Percentiles rank a stretch among this genome's conserved stretches.
Conservation (phyloP, 2,329 filamentous ascomycete species). For the Aureobasidium subglaciale region DNA sequence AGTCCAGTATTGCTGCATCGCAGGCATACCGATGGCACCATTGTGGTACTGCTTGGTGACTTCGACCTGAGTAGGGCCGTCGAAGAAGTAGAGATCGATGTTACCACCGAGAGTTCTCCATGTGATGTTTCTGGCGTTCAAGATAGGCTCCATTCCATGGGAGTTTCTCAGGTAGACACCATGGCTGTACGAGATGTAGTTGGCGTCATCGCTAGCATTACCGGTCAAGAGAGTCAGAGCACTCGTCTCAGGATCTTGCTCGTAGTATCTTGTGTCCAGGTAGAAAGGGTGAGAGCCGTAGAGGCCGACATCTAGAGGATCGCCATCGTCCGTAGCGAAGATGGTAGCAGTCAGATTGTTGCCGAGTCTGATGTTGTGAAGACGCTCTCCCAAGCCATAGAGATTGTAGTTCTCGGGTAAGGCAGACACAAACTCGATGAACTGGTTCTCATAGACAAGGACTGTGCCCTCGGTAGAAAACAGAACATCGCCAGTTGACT, state of each 20-base stretch:
- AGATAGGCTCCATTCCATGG: slow-evolving; percentile 66
- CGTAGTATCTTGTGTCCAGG: slow-evolving; percentile 69
- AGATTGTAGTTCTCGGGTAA: slow-evolving; percentile 67
- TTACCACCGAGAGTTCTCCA: slow-evolving; percentile 70
- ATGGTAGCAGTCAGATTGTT: slow-evolving; percentile 65
- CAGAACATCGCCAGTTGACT: slow-evolving; percentile 56
- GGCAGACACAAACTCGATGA: slow-evolving; percentile 62
- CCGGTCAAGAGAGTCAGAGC: slow-evolving; percentile 47
- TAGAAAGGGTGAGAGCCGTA: slow-evolving; percentile 76
- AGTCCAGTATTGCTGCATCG: slow-evolving; percentile 74
- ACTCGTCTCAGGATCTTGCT: slow-evolving; percentile 43
- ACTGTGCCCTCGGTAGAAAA: slow-evolving; percentile 59
- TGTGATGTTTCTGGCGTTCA: slow-evolving; percentile 57
- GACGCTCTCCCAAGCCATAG: slow-evolving; percentile 67
- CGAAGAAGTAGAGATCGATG: slow-evolving; percentile 73
- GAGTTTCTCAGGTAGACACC: slow-evolving; percentile 72
- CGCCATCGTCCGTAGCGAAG: slow-evolving; percentile 59
- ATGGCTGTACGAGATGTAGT: slow-evolving; percentile 63
- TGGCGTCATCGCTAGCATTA: slow-evolving; percentile 44
- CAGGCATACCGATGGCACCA: slow-evolving; percentile 60
- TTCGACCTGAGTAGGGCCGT: slow-evolving; percentile 60
- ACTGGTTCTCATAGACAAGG: slow-evolving; percentile 69
- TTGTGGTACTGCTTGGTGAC: slow-evolving; percentile 65
- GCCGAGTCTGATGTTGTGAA: slow-evolving; percentile 63
- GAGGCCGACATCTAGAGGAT: slow-evolving; percentile 58